Conservation (phyloP, 306 rosid genomes). For the Cucumis hystrix region DNA sequence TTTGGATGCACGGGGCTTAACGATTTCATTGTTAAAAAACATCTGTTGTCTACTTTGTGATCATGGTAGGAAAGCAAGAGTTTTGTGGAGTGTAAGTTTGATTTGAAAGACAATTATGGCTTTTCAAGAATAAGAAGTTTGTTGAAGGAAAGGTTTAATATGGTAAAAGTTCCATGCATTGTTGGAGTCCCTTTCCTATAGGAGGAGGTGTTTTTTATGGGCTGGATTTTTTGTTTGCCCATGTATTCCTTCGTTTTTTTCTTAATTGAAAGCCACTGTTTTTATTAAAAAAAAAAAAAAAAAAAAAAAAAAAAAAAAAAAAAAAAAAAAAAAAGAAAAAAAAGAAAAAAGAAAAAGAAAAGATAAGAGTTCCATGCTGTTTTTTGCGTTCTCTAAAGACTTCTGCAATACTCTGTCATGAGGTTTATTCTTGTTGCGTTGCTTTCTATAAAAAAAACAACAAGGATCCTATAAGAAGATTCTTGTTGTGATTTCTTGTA, state of each 20-base stretch:
- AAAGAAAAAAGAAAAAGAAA: too few species aligned
- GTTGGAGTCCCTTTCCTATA: too few species aligned
- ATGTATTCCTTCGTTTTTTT: too few species aligned
- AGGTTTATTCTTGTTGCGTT: not conserved
- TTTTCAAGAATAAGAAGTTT: not conserved
- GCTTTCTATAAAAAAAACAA: not conserved
- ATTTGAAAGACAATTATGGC: not conserved
- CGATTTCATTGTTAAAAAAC: not conserved
- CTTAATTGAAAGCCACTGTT: too few species aligned
- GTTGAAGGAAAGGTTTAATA: not conserved
- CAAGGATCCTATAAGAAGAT: not conserved
- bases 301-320: too few species aligned
- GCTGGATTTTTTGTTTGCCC: too few species aligned
- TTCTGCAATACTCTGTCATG: not conserved
- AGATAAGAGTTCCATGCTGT: not conserved
- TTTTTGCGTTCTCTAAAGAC: not conserved
- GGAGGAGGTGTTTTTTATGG: too few species aligned
- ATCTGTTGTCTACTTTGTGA: not conserved
- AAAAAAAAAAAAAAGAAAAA: too few species aligned
- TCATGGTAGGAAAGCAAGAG: not conserved
- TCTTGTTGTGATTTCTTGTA: not conserved
- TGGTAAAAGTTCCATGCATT: not conserved
- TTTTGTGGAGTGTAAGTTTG: not conserved
- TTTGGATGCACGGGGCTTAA: not conserved
- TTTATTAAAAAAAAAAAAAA: too few species aligned